A percentile compares a stretch with the other conserved stretches of the same genome.
Evolutionary conservation across 768 basidiomycete genomes (phyloP).

Genomic region (Lactarius indigo): DNA sequence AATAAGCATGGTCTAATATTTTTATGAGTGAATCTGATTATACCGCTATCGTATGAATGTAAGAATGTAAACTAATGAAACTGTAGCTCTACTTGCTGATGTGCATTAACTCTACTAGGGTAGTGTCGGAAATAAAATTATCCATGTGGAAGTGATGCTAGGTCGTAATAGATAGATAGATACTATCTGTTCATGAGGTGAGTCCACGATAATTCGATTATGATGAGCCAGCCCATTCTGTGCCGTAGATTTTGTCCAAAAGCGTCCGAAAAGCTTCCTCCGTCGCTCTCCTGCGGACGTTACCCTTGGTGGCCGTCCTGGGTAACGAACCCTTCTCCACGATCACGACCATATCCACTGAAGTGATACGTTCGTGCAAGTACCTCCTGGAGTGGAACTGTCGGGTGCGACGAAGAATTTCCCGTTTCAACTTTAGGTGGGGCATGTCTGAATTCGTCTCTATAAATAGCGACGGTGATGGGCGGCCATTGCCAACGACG

Average conservation of each 20-base stretch:
- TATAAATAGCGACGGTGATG: slow-evolving; percentile 72
- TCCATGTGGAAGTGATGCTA: slow-evolving; percentile 1
- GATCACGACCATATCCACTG: slow-evolving; percentile 60
- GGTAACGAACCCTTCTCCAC: slow-evolving; percentile 66
- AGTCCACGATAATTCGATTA: neutral
- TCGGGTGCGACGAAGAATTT: slow-evolving; percentile 68
- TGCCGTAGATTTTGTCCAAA: slow-evolving; percentile 56
- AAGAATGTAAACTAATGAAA: slow-evolving; percentile 13
- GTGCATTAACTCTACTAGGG: slow-evolving; percentile 12
- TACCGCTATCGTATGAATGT: slow-evolving; percentile 5
- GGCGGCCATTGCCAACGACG: slow-evolving; percentile 72
- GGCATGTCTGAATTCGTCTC: slow-evolving; percentile 53
- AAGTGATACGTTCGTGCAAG: slow-evolving; percentile 72
- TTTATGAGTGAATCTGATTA: slow-evolving; percentile 4
- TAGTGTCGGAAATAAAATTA: slow-evolving; percentile 11
- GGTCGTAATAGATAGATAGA: slow-evolving; percentile 5
- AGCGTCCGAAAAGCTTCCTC: slow-evolving; percentile 58
- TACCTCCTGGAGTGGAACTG: slow-evolving; percentile 74
- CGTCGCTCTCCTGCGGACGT: slow-evolving; percentile 72
- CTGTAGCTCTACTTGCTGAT: neutral
- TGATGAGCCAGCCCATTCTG: slow-evolving; percentile 15
- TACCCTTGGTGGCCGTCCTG: slow-evolving; percentile 77
- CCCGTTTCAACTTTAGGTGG: slow-evolving; percentile 57
- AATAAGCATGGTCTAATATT: neutral
- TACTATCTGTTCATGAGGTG: slow-evolving; percentile 1